These are phyloP conservation scores for Nannizziopsis barbatae DNA, from an alignment of 2,329 filamentous ascomycete species.

Conservation along the genomic window DNA sequence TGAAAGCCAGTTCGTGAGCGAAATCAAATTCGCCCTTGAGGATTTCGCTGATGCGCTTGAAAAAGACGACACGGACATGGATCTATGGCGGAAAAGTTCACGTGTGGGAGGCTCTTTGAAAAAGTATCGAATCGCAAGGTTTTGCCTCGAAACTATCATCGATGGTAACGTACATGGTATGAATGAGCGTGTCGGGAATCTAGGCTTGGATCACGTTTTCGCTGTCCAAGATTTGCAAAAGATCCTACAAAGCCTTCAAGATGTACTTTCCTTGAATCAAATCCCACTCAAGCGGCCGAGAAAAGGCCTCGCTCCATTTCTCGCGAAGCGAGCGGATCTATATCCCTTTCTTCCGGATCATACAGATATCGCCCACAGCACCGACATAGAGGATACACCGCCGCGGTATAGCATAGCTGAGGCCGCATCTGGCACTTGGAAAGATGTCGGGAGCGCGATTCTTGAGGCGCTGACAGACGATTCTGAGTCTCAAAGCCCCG, in stretches of 20 bases:
- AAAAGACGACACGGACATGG: constrained; percentile 53
- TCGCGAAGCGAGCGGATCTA: constrained; percentile 46
- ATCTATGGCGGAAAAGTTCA: constrained; percentile 52
- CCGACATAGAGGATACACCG: background rate
- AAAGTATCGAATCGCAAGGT: constrained; percentile 49
- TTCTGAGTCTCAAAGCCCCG: background rate
- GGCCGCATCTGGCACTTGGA: constrained; percentile 33
- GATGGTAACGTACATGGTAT: constrained; percentile 50
- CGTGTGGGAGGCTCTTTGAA: constrained; percentile 47
- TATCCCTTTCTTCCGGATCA: constrained; percentile 37
- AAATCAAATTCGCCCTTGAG: constrained; percentile 36
- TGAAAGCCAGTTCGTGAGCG: constrained; percentile 22
- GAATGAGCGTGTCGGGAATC: constrained; percentile 43
- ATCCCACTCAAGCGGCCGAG: constrained; percentile 41
- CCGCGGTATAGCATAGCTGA: constrained; percentile 30
- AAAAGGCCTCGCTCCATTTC: constrained; percentile 40
- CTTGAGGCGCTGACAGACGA: constrained; percentile 35
- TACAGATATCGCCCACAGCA: constrained; percentile 4
- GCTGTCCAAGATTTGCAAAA: constrained; percentile 42
- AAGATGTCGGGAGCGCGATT: constrained; percentile 40
- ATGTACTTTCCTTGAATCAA: constrained; percentile 45
- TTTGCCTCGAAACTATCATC: constrained; percentile 52
- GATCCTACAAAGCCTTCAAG: constrained; percentile 42
- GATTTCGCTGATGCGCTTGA: constrained; percentile 53
- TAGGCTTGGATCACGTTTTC: constrained; percentile 47